Percentiles rank a stretch among this genome's conserved stretches.
Evolutionary conservation across 2,329 filamentous ascomycete species (phyloP).

Genomic region (Triangularia setosa): DNA sequence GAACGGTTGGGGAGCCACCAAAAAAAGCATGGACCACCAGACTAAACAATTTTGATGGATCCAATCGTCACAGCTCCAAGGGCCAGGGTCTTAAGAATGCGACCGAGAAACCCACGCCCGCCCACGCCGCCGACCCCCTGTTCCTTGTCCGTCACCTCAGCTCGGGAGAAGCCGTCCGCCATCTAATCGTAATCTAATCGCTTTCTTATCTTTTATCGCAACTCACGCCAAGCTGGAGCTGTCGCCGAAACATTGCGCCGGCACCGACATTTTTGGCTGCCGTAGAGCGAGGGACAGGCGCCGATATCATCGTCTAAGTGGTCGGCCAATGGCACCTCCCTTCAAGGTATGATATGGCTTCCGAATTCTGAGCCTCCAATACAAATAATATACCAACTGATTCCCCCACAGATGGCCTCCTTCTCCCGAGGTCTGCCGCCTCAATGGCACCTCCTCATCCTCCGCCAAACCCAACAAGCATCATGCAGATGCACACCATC

Average conservation of each 20-base stretch:
- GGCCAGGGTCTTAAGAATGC: neutral
- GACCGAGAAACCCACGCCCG: neutral
- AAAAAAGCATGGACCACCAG: constrained; percentile 7
- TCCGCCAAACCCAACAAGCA: neutral
- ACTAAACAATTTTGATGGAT: neutral
- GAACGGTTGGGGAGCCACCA: constrained; percentile 7
- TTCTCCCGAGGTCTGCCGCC: constrained; percentile 5
- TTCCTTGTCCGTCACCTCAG: neutral
- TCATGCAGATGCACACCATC: neutral
- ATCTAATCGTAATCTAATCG: neutral
- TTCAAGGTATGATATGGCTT: neutral
- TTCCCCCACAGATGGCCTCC: constrained; percentile 1
- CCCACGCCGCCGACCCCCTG: neutral
- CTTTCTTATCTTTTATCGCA: neutral
- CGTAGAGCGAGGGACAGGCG: neutral
- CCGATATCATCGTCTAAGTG: neutral
- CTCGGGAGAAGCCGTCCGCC: neutral
- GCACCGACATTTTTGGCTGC: constrained; percentile 1
- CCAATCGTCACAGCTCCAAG: constrained; percentile 1
- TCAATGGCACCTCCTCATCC: constrained; percentile 1
- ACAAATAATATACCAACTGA: neutral
- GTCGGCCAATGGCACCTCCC: neutral
- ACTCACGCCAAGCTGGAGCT: neutral
- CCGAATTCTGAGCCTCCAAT: neutral
- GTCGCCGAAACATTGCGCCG: constrained; percentile 7